These are phyloP conservation scores for Clavaria fumosa DNA, from an alignment of 768 basidiomycete genomes.

Conservation along the genomic window DNA sequence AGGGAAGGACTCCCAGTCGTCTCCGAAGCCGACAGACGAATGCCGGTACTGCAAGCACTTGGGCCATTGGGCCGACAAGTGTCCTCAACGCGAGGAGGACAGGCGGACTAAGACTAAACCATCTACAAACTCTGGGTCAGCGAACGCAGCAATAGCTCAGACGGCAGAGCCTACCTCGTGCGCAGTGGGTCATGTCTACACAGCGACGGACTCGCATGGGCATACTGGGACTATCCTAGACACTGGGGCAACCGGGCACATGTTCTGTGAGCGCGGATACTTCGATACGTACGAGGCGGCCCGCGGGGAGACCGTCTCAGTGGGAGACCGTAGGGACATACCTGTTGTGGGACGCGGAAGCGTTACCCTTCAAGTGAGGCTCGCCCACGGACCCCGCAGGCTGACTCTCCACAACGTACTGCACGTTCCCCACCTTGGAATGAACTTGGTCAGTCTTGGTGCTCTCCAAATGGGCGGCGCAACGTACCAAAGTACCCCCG, in stretches of 20 bases:
- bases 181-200: slow-evolving; percentile 5
- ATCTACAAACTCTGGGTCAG: too few species aligned
- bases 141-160: slow-evolving; percentile 6
- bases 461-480: slow-evolving; percentile 8
- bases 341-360: slow-evolving; percentile 9
- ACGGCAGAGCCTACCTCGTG: slow-evolving; percentile 3
- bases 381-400: slow-evolving; percentile 5
- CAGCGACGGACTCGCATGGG: background rate
- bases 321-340: slow-evolving; percentile 10
- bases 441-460: slow-evolving; percentile 12
- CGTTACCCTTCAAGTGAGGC: slow-evolving; percentile 5
- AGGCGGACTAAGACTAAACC: slow-evolving; percentile 5
- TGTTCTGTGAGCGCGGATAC: slow-evolving; percentile 7
- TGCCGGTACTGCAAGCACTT: slow-evolving; percentile 10
- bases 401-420: slow-evolving; percentile 8
- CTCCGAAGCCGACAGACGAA: slow-evolving; percentile 9
- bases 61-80: slow-evolving; percentile 12
- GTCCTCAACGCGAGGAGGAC: slow-evolving; percentile 5
- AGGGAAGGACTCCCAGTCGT: too few species aligned
- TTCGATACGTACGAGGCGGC: slow-evolving; percentile 7
- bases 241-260: slow-evolving; percentile 10
- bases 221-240: slow-evolving; percentile 7
- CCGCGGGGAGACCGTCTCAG: slow-evolving; percentile 6
- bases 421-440: slow-evolving; percentile 11
- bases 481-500: slow-evolving; percentile 2